Evolutionary conservation across 2,329 filamentous ascomycete species (phyloP).

Genomic region (Stagonosporopsis chrysanthemi): DNA sequence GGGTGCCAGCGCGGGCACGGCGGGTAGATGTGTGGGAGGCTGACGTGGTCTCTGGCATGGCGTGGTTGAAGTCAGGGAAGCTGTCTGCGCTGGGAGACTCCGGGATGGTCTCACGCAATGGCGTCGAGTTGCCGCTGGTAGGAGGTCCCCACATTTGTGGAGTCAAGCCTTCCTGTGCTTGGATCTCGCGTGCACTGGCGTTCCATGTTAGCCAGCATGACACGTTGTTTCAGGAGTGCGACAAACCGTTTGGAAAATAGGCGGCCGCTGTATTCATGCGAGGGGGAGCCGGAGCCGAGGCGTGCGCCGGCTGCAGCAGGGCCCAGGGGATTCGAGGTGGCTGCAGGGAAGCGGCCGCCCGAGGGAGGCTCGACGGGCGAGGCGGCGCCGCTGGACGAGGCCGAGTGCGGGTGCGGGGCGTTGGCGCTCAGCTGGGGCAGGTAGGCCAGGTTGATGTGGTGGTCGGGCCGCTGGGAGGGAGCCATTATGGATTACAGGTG

Average conservation of each 20-base stretch:
- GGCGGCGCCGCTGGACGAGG: conserved; percentile 79
- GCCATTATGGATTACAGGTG: conserved; percentile 87
- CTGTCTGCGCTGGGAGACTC: conserved; percentile 92
- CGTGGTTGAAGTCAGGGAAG: conserved; percentile 86
- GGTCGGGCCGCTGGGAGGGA: conserved; percentile 76
- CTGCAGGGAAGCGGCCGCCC: conserved; percentile 76
- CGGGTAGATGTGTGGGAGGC: conserved; percentile 71
- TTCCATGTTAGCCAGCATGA: conserved; percentile 39
- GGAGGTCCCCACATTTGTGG: conserved; percentile 87
- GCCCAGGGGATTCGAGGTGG: conserved; percentile 63
- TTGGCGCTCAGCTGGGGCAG: conserved; percentile 71
- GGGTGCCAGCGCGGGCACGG: conserved; percentile 87
- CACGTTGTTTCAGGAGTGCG: conserved; percentile 40
- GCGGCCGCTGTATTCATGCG: conserved; percentile 81
- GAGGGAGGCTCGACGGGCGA: conserved; percentile 79
- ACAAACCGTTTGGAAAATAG: conserved; percentile 92
- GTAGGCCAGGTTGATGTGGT: conserved; percentile 82
- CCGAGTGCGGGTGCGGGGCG: conserved; percentile 76
- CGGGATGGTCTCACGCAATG: conserved; percentile 94
- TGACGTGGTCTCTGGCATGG: conserved; percentile 67
- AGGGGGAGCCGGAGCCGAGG: conserved; percentile 93
- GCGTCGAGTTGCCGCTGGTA: conserved; percentile 94
- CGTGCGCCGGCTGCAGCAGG: conserved; percentile 65
- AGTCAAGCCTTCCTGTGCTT: conserved; percentile 89
- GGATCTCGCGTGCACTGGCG: conserved; percentile 87